phyloP scores from a whole-genome alignment of 208 protist genomes.

The Paratrypanosoma confusum region DNA sequence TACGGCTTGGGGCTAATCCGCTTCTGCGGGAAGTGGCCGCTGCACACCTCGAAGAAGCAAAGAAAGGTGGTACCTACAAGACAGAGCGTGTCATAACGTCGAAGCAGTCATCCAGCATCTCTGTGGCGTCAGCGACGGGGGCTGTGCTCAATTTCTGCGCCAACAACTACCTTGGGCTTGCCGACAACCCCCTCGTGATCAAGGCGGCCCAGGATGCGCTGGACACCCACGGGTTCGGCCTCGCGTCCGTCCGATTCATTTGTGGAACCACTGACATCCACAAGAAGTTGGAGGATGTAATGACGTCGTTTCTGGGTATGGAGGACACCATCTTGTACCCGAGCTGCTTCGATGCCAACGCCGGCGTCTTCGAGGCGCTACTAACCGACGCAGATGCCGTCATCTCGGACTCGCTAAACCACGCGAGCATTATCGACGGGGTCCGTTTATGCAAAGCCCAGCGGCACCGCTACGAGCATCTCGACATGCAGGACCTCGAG shows the following conservation, averaged over 20 bases:
- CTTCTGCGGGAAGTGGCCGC: constrained; percentile 12
- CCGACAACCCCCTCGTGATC: constrained; percentile 43
- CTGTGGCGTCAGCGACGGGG: constrained; percentile 11
- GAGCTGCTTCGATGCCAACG: constrained; percentile 88
- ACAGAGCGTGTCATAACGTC: constrained; percentile 64
- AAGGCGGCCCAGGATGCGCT: constrained; percentile 54
- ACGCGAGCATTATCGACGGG: constrained; percentile 87
- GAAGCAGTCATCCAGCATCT: constrained; percentile 36
- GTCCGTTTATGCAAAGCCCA: constrained; percentile 76
- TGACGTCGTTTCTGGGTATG: constrained; percentile 48
- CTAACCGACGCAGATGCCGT: constrained; percentile 59
- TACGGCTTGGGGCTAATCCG: constrained; percentile 4
- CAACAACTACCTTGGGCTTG: constrained; percentile 86
- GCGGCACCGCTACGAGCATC: constrained; percentile 32
- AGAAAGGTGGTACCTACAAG: constrained; percentile 67
- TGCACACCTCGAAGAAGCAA: constrained; percentile 21
- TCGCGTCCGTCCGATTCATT: constrained; percentile 82
- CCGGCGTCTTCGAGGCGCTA: constrained; percentile 76
- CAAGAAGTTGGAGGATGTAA: constrained; percentile 64
- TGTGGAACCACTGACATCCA: constrained; percentile 85
- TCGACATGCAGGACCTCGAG: constrained; percentile 76
- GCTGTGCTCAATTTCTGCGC: constrained; percentile 85
- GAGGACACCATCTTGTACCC: constrained; percentile 85
- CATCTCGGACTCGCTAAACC: constrained; percentile 74
- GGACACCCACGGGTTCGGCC: constrained; percentile 60